Percentiles rank a stretch among this genome's conserved stretches.
Evolutionary conservation across 1,284 basidiomycete genomes (phyloP).

Genomic region (Tilletia caries): DNA sequence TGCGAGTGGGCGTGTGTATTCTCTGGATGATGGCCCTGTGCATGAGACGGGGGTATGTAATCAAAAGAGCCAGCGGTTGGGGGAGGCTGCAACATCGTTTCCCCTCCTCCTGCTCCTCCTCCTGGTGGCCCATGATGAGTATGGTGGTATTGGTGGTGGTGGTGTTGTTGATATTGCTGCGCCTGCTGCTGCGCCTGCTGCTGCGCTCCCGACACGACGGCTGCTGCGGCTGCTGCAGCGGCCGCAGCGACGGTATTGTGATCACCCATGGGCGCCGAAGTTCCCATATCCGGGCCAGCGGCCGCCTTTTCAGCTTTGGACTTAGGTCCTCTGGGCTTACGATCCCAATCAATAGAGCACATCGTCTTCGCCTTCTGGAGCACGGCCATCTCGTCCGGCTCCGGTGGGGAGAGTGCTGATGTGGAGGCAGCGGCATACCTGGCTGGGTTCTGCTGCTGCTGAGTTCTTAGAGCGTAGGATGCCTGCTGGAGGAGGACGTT

Average conservation of each 20-base stretch:
- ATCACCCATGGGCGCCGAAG: constrained; percentile 15
- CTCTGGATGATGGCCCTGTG: background rate
- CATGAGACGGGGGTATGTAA: background rate
- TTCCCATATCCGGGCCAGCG: too few species aligned
- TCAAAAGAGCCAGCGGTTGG: too few species aligned
- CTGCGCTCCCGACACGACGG: too few species aligned
- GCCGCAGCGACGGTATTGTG: constrained; percentile 26
- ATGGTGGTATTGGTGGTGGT: background rate
- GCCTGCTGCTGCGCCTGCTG: background rate
- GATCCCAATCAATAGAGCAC: constrained; percentile 41
- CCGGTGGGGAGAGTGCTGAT: background rate
- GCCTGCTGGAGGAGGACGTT: constrained; percentile 24
- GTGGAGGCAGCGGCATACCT: constrained; percentile 25
- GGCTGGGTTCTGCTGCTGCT: constrained; percentile 23
- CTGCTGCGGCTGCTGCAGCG: background rate
- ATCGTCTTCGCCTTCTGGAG: constrained; percentile 16
- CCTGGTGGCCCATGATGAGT: background rate
- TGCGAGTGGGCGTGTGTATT: too few species aligned
- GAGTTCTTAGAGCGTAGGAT: constrained; percentile 22
- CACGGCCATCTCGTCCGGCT: background rate
- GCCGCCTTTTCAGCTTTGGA: constrained; percentile 21
- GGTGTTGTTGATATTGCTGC: background rate
- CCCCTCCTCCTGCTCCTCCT: too few species aligned
- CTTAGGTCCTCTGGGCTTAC: constrained; percentile 41
- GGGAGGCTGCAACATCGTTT: too few species aligned